Conservation (phyloP, 345 rosid genomes). For the Citrus inodora region DNA sequence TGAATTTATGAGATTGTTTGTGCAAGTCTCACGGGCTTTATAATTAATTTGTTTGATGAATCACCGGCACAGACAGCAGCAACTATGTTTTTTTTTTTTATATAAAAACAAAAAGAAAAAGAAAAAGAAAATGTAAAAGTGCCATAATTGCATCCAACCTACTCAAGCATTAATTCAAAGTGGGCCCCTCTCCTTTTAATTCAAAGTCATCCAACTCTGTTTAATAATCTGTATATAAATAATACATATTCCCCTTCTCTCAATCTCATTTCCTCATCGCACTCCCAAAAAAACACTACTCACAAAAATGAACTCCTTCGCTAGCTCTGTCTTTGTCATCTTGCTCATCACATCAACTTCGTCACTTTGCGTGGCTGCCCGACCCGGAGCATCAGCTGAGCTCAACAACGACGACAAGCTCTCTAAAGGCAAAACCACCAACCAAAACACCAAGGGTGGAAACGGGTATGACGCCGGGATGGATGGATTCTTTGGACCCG, state of each 20-base stretch:
- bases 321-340: slow-evolving; percentile 25
- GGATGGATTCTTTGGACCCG: slow-evolving; percentile 51
- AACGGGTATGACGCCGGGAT: slow-evolving; percentile 23
- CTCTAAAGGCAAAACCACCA: slow-evolving; percentile 15
- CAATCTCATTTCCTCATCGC: background rate
- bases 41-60: too few species aligned
- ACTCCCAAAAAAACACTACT: background rate
- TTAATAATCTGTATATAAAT: background rate
- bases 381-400: slow-evolving; percentile 34
- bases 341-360: slow-evolving; percentile 26
- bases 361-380: slow-evolving; percentile 32
- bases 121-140: background rate
- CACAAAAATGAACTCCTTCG: slow-evolving; percentile 30
- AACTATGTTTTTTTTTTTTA: too few species aligned
- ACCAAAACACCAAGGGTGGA: slow-evolving; percentile 15
- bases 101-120: too few species aligned
- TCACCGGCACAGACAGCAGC: too few species aligned
- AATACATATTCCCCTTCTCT: background rate
- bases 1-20: too few species aligned
- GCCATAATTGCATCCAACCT: slow-evolving; percentile 35
- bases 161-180: slow-evolving; percentile 10
- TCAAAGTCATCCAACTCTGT: slow-evolving; percentile 24
- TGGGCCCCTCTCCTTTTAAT: slow-evolving; percentile 27
- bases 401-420: slow-evolving; percentile 6
- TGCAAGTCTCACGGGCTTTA: background rate